Percentiles rank a stretch among this genome's conserved stretches.
Conservation (phyloP, 192 early-diverging fungal species). For the Backusella morwellensis region DNA sequence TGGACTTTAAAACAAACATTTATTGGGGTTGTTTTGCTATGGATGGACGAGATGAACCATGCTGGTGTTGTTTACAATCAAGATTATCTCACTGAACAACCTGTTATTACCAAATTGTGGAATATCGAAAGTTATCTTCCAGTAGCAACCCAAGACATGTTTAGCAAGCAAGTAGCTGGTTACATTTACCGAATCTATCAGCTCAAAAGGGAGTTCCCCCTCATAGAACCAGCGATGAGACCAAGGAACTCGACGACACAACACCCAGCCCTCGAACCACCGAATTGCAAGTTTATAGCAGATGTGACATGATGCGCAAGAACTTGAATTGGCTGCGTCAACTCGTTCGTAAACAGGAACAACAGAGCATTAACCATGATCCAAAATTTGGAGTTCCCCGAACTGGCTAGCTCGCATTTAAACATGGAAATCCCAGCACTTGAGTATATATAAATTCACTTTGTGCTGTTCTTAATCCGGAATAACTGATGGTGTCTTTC, state of each 20-base stretch:
- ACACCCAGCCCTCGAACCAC: conserved; percentile 19
- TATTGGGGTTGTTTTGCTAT: conserved; percentile 80
- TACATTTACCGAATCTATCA: conserved; percentile 65
- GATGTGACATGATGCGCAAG: conserved; percentile 57
- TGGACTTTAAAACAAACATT: conserved; percentile 65
- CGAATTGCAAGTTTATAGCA: conserved; percentile 45
- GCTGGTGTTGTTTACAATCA: conserved; percentile 55
- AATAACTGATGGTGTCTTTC: too few species aligned
- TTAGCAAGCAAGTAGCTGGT: conserved; percentile 68
- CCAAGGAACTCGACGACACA: conserved; percentile 22
- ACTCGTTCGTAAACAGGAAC: conserved; percentile 45
- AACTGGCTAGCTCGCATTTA: conserved; percentile 64
- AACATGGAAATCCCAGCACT: conserved; percentile 66
- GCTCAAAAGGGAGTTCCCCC: conserved; percentile 42
- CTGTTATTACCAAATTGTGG: conserved; percentile 75
- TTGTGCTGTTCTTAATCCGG: too few species aligned
- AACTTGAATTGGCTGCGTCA: conserved; percentile 61
- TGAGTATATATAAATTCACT: conserved; percentile 50
- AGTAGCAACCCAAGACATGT: conserved; percentile 62
- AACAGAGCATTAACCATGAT: neutral
- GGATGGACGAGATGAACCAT: conserved; percentile 92
- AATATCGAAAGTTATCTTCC: conserved; percentile 90
- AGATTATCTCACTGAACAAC: neutral
- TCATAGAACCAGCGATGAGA: neutral
- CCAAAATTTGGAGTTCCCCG: conserved; percentile 37